A percentile compares a stretch with the other conserved stretches of the same genome.
Evolutionary conservation across 305 asterid species (phyloP).

Genomic region (Lippia alba): DNA sequence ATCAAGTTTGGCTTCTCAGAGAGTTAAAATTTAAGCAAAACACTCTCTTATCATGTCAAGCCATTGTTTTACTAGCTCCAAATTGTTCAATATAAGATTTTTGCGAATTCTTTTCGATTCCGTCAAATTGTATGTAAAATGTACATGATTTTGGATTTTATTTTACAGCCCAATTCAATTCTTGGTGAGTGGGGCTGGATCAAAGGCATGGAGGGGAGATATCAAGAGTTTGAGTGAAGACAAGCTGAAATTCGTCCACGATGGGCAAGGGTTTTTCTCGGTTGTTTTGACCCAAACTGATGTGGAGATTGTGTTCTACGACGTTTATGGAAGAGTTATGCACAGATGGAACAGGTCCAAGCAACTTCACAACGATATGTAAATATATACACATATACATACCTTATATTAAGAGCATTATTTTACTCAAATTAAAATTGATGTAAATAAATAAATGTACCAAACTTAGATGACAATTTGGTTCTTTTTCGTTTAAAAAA

Average conservation of each 20-base stretch:
- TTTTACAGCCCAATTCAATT: constrained; percentile 63
- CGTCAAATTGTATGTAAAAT: no score
- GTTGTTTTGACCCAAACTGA: constrained; percentile 51
- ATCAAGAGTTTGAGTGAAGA: constrained; percentile 43
- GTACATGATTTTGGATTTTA: neutral
- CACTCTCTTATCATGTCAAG: no score
- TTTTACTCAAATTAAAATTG: neutral
- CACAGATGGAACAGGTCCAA: constrained; percentile 64
- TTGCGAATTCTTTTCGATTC: no score
- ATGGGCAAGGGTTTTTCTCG: constrained; percentile 94
- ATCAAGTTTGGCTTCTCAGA: no score
- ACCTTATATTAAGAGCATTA: neutral
- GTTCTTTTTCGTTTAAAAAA: no score
- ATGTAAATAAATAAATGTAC: constrained; percentile 4
- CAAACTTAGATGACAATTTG: neutral
- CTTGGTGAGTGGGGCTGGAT: constrained; percentile 87
- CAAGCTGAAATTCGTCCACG: constrained; percentile 61
- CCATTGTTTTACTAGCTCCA: no score
- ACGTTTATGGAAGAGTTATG: constrained; percentile 58
- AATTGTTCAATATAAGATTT: no score
- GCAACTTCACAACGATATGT: constrained; percentile 54
- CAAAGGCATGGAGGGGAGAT: constrained; percentile 95
- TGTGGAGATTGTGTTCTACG: constrained; percentile 53
- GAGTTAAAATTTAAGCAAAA: no score
- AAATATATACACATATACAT: constrained; percentile 1